phyloP scores from a whole-genome alignment of 1,139 yeast species.

The Saccharomycopsis phalli region DNA sequence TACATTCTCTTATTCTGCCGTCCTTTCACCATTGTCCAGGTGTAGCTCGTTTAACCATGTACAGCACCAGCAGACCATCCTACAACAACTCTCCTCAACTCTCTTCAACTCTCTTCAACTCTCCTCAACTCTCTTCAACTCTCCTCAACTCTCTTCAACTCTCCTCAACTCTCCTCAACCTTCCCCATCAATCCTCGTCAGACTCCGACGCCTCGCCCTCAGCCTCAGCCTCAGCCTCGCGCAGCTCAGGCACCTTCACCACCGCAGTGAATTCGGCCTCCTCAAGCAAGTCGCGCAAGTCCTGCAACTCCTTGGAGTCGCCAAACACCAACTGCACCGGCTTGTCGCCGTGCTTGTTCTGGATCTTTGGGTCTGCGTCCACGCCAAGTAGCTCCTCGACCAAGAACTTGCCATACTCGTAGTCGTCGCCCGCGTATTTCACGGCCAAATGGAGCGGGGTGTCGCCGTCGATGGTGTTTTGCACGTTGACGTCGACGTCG shows the following conservation, averaged over 20 bases:
- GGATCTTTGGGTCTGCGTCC: conserved; percentile 71
- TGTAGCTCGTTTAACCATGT: no score
- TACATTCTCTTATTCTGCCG: no score
- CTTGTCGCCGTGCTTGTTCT: conserved; percentile 52
- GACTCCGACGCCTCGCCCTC: conserved; percentile 26
- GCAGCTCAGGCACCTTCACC: conserved; percentile 29
- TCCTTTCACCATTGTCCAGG: no score
- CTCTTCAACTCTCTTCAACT: no score
- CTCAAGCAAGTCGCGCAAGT: conserved; percentile 46
- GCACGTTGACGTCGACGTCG: conserved; percentile 85
- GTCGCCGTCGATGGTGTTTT: conserved; percentile 61
- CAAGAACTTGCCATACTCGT: conserved; percentile 77
- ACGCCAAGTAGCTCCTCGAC: conserved; percentile 81
- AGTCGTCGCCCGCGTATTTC: conserved; percentile 63
- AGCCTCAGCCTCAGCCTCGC: conserved; percentile 21
- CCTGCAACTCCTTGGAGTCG: conserved; percentile 42
- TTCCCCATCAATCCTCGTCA: conserved; percentile 21
- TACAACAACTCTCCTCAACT: no score
- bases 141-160: no score
- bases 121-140: no score
- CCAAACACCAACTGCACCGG: conserved; percentile 64
- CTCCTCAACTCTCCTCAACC: no score
- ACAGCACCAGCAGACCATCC: no score
- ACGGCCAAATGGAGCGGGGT: conserved; percentile 90
- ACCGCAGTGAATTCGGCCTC: conserved; percentile 72